phyloP scores from a whole-genome alignment of 305 asterid genomes.

The Galium porrigens region DNA sequence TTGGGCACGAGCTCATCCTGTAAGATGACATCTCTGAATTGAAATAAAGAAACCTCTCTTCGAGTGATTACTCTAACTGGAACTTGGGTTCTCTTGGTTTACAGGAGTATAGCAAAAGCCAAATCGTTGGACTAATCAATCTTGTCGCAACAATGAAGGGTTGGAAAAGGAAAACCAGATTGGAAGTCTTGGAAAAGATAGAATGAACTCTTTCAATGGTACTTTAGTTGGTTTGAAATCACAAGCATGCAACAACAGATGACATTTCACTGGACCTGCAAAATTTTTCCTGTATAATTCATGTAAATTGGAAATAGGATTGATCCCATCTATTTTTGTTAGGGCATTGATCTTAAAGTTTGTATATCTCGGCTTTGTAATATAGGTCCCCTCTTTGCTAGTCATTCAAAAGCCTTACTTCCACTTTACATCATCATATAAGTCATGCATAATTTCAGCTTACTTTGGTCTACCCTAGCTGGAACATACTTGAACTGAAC shows the following conservation, averaged over 20 bases:
- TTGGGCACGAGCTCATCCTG: constrained; percentile 96
- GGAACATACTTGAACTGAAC: too few relatives aligned
- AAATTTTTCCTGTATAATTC: constrained; percentile 16
- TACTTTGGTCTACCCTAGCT: too few relatives aligned
- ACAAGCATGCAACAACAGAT: constrained; percentile 1
- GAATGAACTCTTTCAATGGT: constrained; percentile 27
- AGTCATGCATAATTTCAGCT: neutral
- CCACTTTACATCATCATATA: neutral
- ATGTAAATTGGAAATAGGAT: constrained; percentile 29
- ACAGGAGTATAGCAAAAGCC: constrained; percentile 77
- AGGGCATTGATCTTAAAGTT: constrained; percentile 18
- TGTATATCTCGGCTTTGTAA: constrained; percentile 36
- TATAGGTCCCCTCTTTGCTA: constrained; percentile 17
- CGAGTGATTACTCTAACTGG: neutral
- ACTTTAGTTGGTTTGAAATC: constrained; percentile 9
- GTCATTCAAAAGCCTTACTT: neutral
- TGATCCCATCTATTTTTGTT: constrained; percentile 15
- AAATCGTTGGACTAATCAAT: constrained; percentile 66
- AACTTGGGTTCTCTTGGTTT: constrained; percentile 11
- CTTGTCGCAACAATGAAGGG: constrained; percentile 86
- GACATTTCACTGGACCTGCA: constrained; percentile 13
- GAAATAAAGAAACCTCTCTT: neutral
- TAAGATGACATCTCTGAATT: constrained; percentile 19
- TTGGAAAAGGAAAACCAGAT: constrained; percentile 82
- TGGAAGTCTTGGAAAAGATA: constrained; percentile 79